Conservation (phyloP, 805 yeast genomes). For the Candida xyloterini region DNA sequence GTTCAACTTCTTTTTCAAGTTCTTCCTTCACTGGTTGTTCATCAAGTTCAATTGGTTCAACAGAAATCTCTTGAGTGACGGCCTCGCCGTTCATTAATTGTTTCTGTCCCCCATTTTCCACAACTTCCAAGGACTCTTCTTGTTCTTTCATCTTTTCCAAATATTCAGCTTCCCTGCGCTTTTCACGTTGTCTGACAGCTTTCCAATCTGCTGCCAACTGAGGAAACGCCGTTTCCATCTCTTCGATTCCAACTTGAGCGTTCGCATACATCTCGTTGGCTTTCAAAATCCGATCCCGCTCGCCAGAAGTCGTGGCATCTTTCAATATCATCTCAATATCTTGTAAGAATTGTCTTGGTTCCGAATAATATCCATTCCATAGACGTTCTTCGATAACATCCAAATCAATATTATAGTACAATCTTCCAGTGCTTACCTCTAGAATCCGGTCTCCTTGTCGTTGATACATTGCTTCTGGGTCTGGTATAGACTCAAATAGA, state of each 20-base stretch:
- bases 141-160: constrained; percentile 33
- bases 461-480: constrained; percentile 39
- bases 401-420: constrained; percentile 82
- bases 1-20: constrained; percentile 14
- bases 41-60: constrained; percentile 17
- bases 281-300: constrained; percentile 73
- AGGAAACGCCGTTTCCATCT: constrained; percentile 60
- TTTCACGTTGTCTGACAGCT: constrained; percentile 65
- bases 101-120: constrained; percentile 18
- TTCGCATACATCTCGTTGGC: constrained; percentile 96
- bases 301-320: constrained; percentile 73
- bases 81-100: constrained; percentile 18
- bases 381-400: constrained; percentile 91
- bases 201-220: constrained; percentile 75
- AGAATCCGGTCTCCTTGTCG: constrained; percentile 71
- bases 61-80: constrained; percentile 2
- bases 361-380: constrained; percentile 95
- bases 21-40: constrained; percentile 13
- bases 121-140: constrained; percentile 9
- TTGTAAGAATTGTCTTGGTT: constrained; percentile 82
- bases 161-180: constrained; percentile 46
- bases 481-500: constrained; percentile 62
- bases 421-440: constrained; percentile 73
- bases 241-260: constrained; percentile 94
- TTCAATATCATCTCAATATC: constrained; percentile 81